Percentiles rank a stretch among this genome's conserved stretches.
Evolutionary conservation across 2,329 filamentous ascomycete genomes (phyloP).

Genomic region (Aciculosporium take): DNA sequence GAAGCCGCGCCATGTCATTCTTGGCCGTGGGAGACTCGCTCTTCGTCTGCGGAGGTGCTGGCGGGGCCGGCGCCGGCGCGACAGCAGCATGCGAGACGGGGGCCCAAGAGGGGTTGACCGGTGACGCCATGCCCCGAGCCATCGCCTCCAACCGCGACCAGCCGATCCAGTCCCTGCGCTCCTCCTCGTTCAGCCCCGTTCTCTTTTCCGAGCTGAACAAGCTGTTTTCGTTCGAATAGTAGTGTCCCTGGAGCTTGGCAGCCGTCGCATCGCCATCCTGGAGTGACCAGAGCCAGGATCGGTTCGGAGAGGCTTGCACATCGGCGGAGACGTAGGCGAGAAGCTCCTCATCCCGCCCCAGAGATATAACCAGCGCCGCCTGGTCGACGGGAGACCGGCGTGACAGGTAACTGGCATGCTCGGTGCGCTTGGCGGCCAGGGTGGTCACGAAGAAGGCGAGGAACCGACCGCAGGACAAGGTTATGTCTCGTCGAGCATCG

Average conservation of each 20-base stretch:
- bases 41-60: constrained; percentile 22
- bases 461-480: constrained; percentile 66
- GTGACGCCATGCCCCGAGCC: constrained; percentile 18
- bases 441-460: constrained; percentile 65
- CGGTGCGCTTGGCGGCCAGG: constrained; percentile 41
- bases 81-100: constrained; percentile 15
- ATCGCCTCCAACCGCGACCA: constrained; percentile 59
- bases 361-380: constrained; percentile 17
- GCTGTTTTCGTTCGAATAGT: constrained; percentile 19
- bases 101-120: constrained; percentile 19
- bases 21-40: constrained; percentile 17
- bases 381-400: constrained; percentile 19
- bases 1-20: constrained; percentile 15
- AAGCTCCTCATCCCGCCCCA: constrained; percentile 64
- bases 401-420: constrained; percentile 27
- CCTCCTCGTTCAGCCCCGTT: constrained; percentile 39
- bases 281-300: constrained; percentile 70
- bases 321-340: constrained; percentile 77
- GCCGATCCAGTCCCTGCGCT: constrained; percentile 58
- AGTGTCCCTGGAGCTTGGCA: constrained; percentile 9
- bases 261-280: constrained; percentile 33
- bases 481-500: constrained; percentile 55
- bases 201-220: constrained; percentile 32
- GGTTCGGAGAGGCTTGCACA: constrained; percentile 63
- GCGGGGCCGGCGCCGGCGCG: constrained; percentile 14